Evolutionary conservation across 805 yeast genomes (phyloP).

Genomic region (Cyberlindnera japonica): DNA sequence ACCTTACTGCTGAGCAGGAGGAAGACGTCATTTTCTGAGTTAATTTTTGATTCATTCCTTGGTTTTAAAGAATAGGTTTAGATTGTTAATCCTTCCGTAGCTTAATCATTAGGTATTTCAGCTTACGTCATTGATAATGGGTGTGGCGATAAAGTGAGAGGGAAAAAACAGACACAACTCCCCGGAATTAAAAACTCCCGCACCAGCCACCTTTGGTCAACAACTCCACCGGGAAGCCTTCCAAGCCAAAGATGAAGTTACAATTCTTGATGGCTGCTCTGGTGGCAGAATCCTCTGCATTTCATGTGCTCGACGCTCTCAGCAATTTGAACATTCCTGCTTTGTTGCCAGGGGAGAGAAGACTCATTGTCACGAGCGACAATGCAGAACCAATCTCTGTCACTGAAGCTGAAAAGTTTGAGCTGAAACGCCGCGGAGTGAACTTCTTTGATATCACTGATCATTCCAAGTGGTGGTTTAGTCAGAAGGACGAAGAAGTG

Average conservation of each 20-base stretch:
- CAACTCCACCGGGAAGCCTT: no score
- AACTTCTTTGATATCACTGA: conserved; percentile 65
- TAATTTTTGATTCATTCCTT: background rate
- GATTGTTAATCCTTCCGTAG: no score
- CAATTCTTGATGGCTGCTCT: background rate
- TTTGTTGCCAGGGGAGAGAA: background rate
- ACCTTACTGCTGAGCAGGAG: conserved; percentile 37
- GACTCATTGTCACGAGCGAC: conserved; percentile 19
- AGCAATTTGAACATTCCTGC: background rate
- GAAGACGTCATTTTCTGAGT: conserved; percentile 43
- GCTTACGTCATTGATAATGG: no score
- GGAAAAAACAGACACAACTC: no score
- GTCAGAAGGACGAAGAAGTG: conserved; percentile 15
- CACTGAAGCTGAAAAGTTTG: conserved; percentile 41
- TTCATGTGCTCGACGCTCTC: background rate
- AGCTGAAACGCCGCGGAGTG: conserved; percentile 43
- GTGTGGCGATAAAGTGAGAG: no score
- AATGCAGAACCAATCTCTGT: conserved; percentile 26
- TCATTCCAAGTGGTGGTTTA: conserved; percentile 25
- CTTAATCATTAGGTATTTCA: no score
- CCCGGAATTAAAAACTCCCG: no score
- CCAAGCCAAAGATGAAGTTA: conserved; percentile 4
- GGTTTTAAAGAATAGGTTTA: no score
- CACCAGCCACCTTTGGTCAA: no score
- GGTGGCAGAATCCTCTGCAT: conserved; percentile 1